Conservation (phyloP, 176 grass and related monocot genomes). For the Cymbopogon citratus region DNA sequence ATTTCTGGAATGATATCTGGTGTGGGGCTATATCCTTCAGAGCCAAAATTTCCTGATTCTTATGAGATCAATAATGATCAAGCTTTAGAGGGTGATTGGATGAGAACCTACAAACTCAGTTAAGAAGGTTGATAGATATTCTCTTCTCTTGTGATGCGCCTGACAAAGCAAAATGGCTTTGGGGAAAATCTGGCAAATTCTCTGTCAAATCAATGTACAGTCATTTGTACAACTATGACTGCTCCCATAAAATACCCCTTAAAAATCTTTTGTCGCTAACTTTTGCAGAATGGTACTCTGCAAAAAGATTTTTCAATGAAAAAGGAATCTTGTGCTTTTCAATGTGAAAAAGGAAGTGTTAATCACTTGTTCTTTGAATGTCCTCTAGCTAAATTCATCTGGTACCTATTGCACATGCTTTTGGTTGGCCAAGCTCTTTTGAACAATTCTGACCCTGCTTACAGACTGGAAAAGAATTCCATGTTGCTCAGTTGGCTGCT, state of each 20-base stretch:
- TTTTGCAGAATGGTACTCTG: background rate
- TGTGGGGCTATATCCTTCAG: background rate
- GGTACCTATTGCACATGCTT: background rate
- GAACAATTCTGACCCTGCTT: background rate
- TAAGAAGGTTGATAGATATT: background rate
- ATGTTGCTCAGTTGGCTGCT: background rate
- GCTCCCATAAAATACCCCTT: background rate
- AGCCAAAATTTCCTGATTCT: background rate
- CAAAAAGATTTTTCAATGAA: background rate
- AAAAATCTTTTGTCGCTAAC: background rate
- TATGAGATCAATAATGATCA: background rate
- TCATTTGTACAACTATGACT: background rate
- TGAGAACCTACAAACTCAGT: background rate
- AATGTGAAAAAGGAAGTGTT: background rate
- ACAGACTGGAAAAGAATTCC: background rate
- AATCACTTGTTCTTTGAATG: background rate
- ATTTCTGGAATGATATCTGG: background rate
- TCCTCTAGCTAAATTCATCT: background rate
- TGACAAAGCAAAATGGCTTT: background rate
- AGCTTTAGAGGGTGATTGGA: background rate
- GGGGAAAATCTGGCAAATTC: background rate
- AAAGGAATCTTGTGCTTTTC: background rate
- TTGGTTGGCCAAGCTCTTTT: background rate
- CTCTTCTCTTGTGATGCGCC: background rate
- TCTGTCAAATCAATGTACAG: background rate